Evolutionary conservation across 2,329 filamentous ascomycete genomes (phyloP).

Genomic region (Ceratocystis cubensis): DNA sequence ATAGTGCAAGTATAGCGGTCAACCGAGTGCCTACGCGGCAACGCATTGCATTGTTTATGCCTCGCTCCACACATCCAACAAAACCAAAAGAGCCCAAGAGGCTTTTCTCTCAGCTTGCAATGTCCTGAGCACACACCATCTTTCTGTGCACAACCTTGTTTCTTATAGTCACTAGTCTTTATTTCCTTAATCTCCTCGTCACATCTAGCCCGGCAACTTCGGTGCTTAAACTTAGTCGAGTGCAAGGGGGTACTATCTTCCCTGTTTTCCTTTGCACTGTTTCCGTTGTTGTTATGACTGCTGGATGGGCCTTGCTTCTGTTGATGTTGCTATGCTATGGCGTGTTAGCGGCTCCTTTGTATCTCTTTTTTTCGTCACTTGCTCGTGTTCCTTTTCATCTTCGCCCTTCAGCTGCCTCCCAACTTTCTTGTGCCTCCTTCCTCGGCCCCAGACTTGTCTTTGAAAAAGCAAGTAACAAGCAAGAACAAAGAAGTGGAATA

Average conservation of each 20-base stretch:
- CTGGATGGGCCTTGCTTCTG: neutral
- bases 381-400: constrained; percentile 1
- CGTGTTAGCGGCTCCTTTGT: neutral
- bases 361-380: neutral
- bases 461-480: too few relatives aligned
- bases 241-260: neutral
- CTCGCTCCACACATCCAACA: neutral
- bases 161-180: neutral
- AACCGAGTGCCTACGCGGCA: neutral
- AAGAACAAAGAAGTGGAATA: too few relatives aligned
- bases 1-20: neutral
- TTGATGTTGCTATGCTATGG: neutral
- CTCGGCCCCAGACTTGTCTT: too few relatives aligned
- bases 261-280: neutral
- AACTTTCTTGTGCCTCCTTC: neutral
- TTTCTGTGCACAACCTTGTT: neutral
- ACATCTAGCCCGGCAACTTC: neutral
- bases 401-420: too few relatives aligned
- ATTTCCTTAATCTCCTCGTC: constrained; percentile 1
- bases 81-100: neutral
- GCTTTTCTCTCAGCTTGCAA: neutral
- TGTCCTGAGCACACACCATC: neutral
- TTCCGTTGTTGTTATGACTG: neutral
- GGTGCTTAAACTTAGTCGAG: neutral
- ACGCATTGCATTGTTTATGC: neutral